Conservation (phyloP, 2,329 filamentous ascomycete species). For the Exophiala alcalophila region DNA sequence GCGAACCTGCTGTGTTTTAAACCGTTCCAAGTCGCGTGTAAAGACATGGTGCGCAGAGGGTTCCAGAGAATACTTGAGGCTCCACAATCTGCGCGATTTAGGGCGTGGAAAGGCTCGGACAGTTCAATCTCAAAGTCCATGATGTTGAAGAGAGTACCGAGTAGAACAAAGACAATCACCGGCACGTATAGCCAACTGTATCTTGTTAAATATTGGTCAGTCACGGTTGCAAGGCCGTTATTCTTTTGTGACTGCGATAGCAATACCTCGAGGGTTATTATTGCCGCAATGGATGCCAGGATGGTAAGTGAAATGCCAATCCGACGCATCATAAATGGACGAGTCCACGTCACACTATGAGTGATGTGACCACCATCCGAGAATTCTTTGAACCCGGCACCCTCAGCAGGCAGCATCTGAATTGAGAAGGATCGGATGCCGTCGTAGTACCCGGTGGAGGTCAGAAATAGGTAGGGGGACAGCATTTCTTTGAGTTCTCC, state of each 20-base stretch:
- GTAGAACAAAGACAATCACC: conserved; percentile 24
- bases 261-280: conserved; percentile 19
- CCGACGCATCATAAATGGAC: conserved; percentile 20
- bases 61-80: conserved; percentile 25
- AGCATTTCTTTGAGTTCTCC: conserved; percentile 10
- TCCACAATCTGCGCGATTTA: conserved; percentile 17
- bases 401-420: conserved; percentile 4
- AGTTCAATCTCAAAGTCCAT: conserved; percentile 25
- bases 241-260: conserved; percentile 18
- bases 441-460: conserved; percentile 8
- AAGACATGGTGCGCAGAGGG: conserved; percentile 15
- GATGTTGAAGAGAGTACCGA: conserved; percentile 25
- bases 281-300: conserved; percentile 14
- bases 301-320: conserved; percentile 19
- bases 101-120: conserved; percentile 20
- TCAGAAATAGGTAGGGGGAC: conserved; percentile 15
- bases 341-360: conserved; percentile 16
- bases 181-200: conserved; percentile 31
- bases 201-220: conserved; percentile 12
- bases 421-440: conserved; percentile 20
- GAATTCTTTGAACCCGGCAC: neutral
- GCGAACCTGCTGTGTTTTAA: conserved; percentile 21
- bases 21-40: conserved; percentile 20
- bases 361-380: neutral
- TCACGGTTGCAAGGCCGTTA: conserved; percentile 18